Percentiles rank a stretch among this genome's conserved stretches.
Evolutionary conservation across 2,329 filamentous ascomycete genomes (phyloP).

Genomic region (Pseudogymnoascus sp.): DNA sequence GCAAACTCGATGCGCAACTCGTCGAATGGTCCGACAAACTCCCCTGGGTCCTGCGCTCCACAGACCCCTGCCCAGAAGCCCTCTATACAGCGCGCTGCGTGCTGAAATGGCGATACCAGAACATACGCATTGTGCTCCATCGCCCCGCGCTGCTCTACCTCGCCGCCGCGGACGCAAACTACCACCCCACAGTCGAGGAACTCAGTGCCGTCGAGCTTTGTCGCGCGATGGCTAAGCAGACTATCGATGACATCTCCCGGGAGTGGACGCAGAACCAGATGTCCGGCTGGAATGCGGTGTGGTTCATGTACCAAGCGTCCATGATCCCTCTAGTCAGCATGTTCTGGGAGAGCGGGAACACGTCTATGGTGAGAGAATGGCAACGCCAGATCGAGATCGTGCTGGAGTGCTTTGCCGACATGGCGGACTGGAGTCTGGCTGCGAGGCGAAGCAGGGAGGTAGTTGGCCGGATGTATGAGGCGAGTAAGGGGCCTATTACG

Average conservation of each 20-base stretch:
- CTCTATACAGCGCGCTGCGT: slow-evolving; percentile 64
- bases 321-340: slow-evolving; percentile 73
- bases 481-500: slow-evolving; percentile 30
- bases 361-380: slow-evolving; percentile 35
- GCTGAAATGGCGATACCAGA: slow-evolving; percentile 79
- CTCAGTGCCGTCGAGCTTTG: slow-evolving; percentile 62
- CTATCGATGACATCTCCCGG: slow-evolving; percentile 64
- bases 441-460: slow-evolving; percentile 58
- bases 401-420: slow-evolving; percentile 54
- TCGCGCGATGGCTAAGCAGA: slow-evolving; percentile 60
- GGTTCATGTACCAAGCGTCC: slow-evolving; percentile 73
- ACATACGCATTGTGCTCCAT: slow-evolving; percentile 69
- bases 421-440: slow-evolving; percentile 60
- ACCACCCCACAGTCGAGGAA: slow-evolving; percentile 48
- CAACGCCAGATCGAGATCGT: slow-evolving; percentile 52
- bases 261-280: slow-evolving; percentile 70
- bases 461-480: slow-evolving; percentile 58
- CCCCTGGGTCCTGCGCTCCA: slow-evolving; percentile 57
- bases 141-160: slow-evolving; percentile 65
- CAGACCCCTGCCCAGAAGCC: slow-evolving; percentile 62
- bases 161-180: slow-evolving; percentile 32
- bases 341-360: slow-evolving; percentile 53
- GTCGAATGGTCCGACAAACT: slow-evolving; percentile 67
- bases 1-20: slow-evolving; percentile 60
- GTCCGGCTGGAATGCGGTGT: slow-evolving; percentile 74